Percentiles rank a stretch among this genome's conserved stretches.
These are phyloP conservation scores for Musa troglodytarum DNA, from an alignment of 176 grass and related monocot species.

Conservation along the genomic window DNA sequence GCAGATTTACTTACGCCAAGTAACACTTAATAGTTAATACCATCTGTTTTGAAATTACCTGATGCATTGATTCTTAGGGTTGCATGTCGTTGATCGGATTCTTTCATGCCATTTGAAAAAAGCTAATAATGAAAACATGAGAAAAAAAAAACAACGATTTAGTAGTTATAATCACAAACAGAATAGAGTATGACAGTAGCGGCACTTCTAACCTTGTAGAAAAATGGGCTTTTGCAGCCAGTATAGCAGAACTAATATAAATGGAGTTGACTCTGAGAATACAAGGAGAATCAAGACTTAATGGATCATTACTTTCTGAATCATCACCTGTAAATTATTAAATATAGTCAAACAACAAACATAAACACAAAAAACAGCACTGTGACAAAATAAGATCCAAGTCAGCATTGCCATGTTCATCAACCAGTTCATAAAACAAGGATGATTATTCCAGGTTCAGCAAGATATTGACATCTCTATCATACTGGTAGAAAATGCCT, in stretches of 20 bases:
- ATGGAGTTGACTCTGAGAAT: constrained; percentile 56
- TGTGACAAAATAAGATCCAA: not conserved
- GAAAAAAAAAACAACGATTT: constrained; percentile 5
- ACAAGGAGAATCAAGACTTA: constrained; percentile 21
- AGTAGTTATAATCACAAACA: constrained; percentile 1
- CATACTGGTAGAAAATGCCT: too few relatives aligned
- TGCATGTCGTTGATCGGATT: constrained; percentile 81
- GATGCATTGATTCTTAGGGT: constrained; percentile 81
- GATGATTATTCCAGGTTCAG: too few relatives aligned
- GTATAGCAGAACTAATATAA: constrained; percentile 88
- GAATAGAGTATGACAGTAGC: not conserved
- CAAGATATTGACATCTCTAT: too few relatives aligned
- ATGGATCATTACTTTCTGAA: constrained; percentile 36
- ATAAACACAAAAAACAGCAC: not conserved
- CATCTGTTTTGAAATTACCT: constrained; percentile 37
- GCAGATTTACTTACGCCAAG: not conserved
- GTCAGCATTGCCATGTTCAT: not conserved
- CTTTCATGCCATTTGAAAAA: constrained; percentile 99
- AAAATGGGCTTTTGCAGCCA: constrained; percentile 95
- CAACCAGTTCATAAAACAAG: too few relatives aligned
- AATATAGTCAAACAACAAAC: constrained; percentile 3
- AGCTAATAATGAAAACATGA: constrained; percentile 39
- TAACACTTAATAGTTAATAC: too few relatives aligned
- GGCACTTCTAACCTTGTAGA: constrained; percentile 62
- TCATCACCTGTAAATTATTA: constrained; percentile 43